These are phyloP conservation scores for Talaromyces islandicus DNA, from an alignment of 2,329 filamentous ascomycete genomes.

Conservation along the genomic window DNA sequence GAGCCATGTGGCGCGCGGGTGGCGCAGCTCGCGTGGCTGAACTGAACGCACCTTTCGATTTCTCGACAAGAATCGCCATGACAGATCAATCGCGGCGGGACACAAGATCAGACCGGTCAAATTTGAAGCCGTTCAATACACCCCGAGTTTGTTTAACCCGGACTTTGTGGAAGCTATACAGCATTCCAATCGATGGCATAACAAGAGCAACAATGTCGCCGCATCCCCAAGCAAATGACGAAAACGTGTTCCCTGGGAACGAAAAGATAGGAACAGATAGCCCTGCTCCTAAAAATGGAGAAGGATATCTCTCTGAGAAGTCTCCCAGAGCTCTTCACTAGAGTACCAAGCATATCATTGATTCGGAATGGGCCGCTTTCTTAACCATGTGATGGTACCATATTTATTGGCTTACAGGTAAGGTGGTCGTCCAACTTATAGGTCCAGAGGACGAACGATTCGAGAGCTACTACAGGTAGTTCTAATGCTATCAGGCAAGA, in stretches of 20 bases:
- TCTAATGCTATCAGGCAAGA: not conserved
- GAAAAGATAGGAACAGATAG: not conserved
- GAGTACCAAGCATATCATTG: constrained; percentile 22
- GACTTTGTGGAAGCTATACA: too few species aligned
- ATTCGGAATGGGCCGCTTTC: constrained; percentile 26
- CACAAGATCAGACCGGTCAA: not conserved
- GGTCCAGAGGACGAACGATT: not conserved
- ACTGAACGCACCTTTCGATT: not conserved
- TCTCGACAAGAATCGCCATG: not conserved
- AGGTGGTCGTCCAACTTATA: not conserved
- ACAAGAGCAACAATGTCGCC: not conserved
- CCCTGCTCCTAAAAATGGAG: not conserved
- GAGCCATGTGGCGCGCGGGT: not conserved
- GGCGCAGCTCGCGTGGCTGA: not conserved
- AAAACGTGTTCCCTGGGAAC: not conserved
- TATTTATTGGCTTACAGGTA: constrained; percentile 20
- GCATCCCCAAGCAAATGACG: not conserved
- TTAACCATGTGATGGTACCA: constrained; percentile 17
- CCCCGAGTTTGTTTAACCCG: not conserved
- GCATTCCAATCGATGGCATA: not conserved
- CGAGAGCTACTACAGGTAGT: not conserved
- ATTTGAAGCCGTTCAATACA: not conserved
- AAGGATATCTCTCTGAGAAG: not conserved
- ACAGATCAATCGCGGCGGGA: not conserved
- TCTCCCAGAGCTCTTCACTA: constrained; percentile 13